Evolutionary conservation across 371 early-diverging fungal species (phyloP).

Genomic region (Gilbertella persicaria): DNA sequence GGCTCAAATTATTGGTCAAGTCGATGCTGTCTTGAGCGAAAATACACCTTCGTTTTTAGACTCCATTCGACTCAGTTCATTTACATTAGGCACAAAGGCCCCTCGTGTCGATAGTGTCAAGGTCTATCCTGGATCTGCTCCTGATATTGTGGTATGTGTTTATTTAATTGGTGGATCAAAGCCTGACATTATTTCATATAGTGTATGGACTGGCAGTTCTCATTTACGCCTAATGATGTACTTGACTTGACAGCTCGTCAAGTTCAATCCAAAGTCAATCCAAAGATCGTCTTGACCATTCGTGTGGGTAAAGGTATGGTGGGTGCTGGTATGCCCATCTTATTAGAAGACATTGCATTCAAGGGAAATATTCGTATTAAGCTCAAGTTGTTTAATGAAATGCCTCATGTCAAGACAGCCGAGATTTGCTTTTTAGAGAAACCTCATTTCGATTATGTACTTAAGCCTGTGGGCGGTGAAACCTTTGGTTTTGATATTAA

Average conservation of each 20-base stretch:
- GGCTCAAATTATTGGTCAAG: slow-evolving; percentile 68
- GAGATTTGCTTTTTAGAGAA: slow-evolving; percentile 84
- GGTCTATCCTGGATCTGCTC: slow-evolving; percentile 72
- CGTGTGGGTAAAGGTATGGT: slow-evolving; percentile 87
- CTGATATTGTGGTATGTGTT: slow-evolving; percentile 70
- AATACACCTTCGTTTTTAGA: slow-evolving; percentile 88
- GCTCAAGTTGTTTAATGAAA: slow-evolving; percentile 76
- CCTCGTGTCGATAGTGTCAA: slow-evolving; percentile 88
- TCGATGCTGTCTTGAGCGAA: slow-evolving; percentile 71
- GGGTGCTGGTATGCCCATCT: slow-evolving; percentile 87
- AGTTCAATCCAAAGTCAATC: slow-evolving; percentile 70
- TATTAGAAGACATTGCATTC: slow-evolving; percentile 91
- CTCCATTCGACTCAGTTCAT: slow-evolving; percentile 83
- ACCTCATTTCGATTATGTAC: slow-evolving; percentile 88
- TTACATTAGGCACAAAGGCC: slow-evolving; percentile 94
- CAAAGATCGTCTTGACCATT: slow-evolving; percentile 89
- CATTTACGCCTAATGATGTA: slow-evolving; percentile 80
- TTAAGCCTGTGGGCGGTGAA: slow-evolving; percentile 89
- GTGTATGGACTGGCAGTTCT: slow-evolving; percentile 88
- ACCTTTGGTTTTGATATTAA: slow-evolving; percentile 80
- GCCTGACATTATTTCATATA: slow-evolving; percentile 9
- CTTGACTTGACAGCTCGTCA: slow-evolving; percentile 65
- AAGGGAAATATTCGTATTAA: slow-evolving; percentile 75
- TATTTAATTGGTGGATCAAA: neutral
- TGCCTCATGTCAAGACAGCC: slow-evolving; percentile 85